Conservation (phyloP, 1,139 yeast species). For the Magnusiomyces clavatus region DNA sequence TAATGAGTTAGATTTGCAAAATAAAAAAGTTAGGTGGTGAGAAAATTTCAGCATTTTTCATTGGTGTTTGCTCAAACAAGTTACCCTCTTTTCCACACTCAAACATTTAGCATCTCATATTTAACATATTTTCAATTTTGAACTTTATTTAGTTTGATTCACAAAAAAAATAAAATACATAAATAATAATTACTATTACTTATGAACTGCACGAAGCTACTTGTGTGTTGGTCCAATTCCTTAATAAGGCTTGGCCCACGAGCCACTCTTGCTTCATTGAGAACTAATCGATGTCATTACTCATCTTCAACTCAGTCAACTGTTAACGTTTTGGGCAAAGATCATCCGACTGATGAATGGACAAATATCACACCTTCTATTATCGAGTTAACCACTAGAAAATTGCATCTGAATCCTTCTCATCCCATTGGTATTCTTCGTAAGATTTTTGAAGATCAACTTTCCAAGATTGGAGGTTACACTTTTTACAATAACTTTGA, state of each 20-base stretch:
- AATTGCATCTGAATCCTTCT: conserved; percentile 60
- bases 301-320: conserved; percentile 1
- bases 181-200: not conserved
- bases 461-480: conserved; percentile 55
- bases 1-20: too few relatives aligned
- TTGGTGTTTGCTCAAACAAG: too few relatives aligned
- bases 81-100: not conserved
- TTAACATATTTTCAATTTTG: not conserved
- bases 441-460: conserved; percentile 59
- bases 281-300: too few relatives aligned
- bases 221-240: not conserved
- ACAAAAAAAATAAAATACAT: not conserved
- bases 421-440: conserved; percentile 90
- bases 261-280: too few relatives aligned
- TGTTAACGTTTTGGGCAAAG: conserved; percentile 40
- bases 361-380: conserved; percentile 82
- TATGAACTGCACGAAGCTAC: not conserved
- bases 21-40: too few relatives aligned
- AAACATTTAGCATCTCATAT: not conserved
- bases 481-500: conserved; percentile 73
- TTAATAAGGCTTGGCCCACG: too few relatives aligned
- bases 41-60: too few relatives aligned
- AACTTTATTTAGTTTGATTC: not conserved
- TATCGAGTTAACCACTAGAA: conserved; percentile 57
- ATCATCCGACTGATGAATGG: conserved; percentile 62